A percentile compares a stretch with the other conserved stretches of the same genome.
phyloP scores from a whole-genome alignment of 441 rosid species.

The Gossypium trilobum region DNA sequence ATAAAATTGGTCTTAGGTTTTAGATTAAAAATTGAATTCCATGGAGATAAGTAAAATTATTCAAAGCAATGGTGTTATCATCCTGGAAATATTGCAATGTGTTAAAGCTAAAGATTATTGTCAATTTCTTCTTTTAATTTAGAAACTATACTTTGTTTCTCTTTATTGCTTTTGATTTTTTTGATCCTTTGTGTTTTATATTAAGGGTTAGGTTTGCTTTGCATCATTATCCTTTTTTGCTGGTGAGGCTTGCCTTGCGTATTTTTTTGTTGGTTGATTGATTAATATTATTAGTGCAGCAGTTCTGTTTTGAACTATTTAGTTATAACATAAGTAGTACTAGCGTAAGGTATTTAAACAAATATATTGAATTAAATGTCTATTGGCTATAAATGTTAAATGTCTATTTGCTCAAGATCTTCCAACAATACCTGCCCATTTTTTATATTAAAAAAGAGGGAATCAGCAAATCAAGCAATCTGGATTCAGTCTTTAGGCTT shows the following conservation, averaged over 20 bases:
- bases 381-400: too few relatives aligned
- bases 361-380: too few relatives aligned
- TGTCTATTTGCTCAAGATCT: background rate
- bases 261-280: too few relatives aligned
- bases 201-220: background rate
- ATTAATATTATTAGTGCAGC: too few relatives aligned
- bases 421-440: background rate
- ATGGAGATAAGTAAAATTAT: background rate
- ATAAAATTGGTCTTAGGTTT: background rate
- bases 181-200: background rate
- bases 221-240: too few relatives aligned
- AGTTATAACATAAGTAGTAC: too few relatives aligned
- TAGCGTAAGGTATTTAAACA: too few relatives aligned
- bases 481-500: background rate
- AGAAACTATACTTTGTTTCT: background rate
- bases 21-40: background rate
- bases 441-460: background rate
- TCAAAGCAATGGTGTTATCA: background rate
- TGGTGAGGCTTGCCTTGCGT: too few relatives aligned
- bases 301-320: too few relatives aligned
- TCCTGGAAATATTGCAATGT: background rate
- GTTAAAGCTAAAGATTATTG: too few relatives aligned
- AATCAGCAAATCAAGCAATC: background rate
- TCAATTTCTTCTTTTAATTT: background rate
- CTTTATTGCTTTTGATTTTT: background rate